Percentiles rank a stretch among this genome's conserved stretches.
Evolutionary conservation across 164 flowering plant genomes (phyloP).

Genomic region (Houttuynia cordata): DNA sequence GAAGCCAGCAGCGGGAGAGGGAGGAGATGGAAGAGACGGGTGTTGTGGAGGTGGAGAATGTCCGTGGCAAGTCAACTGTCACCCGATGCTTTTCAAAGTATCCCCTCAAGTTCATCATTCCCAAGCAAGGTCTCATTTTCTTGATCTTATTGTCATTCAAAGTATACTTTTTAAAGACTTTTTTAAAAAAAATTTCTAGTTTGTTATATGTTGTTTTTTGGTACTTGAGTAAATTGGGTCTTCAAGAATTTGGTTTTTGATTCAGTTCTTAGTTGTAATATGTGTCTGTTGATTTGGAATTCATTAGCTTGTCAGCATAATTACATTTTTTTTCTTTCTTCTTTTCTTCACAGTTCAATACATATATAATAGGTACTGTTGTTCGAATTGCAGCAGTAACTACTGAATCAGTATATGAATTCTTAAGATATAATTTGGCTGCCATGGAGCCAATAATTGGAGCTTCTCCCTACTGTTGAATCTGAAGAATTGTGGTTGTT

Average conservation of each 20-base stretch:
- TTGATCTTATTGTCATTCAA: neutral
- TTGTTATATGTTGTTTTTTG: too few species aligned
- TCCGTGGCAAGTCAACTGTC: constrained; percentile 57
- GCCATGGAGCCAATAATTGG: constrained; percentile 62
- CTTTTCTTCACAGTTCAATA: too few species aligned
- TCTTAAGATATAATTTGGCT: constrained; percentile 51
- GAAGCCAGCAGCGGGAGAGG: too few species aligned
- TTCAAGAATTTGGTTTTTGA: too few species aligned
- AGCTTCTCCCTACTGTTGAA: constrained; percentile 35
- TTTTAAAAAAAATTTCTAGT: too few species aligned
- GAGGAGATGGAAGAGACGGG: constrained; percentile 37
- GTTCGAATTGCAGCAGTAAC: constrained; percentile 60
- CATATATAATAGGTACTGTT: constrained; percentile 60
- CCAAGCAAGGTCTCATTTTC: constrained; percentile 49
- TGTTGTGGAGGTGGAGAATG: constrained; percentile 46
- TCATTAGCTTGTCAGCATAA: too few species aligned
- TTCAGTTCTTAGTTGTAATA: too few species aligned
- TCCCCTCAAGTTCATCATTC: constrained; percentile 86
- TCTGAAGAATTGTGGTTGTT: too few species aligned
- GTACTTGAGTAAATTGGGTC: too few species aligned
- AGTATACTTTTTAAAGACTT: too few species aligned
- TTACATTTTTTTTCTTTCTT: too few species aligned
- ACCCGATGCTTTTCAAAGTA: constrained; percentile 75
- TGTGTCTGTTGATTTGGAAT: too few species aligned
- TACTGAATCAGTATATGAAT: constrained; percentile 70